Evolutionary conservation across 75 land plant genomes (phyloP).

Genomic region (Pinus taeda): DNA sequence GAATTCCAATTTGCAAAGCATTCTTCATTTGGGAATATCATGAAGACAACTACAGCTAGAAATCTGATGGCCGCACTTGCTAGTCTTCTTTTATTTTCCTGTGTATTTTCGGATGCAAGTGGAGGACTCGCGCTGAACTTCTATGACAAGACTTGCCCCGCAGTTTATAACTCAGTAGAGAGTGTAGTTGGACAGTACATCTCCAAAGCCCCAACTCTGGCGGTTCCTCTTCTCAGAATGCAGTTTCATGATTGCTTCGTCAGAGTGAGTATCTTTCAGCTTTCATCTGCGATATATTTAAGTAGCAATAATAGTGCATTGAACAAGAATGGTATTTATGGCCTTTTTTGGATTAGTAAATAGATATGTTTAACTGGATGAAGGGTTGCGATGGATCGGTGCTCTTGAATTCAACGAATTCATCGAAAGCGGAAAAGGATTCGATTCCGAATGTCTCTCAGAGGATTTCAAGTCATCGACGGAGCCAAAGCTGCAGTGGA

Average conservation of each 20-base stretch:
- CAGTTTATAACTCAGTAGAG: slow-evolving; percentile 46
- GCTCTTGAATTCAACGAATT: slow-evolving; percentile 27
- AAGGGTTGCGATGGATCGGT: slow-evolving; percentile 63
- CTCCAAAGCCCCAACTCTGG: slow-evolving; percentile 25
- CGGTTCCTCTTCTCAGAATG: slow-evolving; percentile 26
- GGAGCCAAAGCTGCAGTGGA: slow-evolving; percentile 38
- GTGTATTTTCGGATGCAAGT: not conserved
- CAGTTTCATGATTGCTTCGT: slow-evolving; percentile 48
- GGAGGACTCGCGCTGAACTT: slow-evolving; percentile 20
- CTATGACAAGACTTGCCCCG: slow-evolving; percentile 52
- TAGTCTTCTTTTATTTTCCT: too few relatives aligned
- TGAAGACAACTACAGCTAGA: too few relatives aligned
- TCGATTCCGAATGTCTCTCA: slow-evolving; percentile 29
- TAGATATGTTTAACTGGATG: not conserved
- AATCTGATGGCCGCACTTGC: too few relatives aligned
- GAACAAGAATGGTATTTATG: too few relatives aligned
- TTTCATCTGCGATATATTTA: too few relatives aligned
- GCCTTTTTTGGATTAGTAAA: not conserved
- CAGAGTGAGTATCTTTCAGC: not conserved
- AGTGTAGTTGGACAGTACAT: slow-evolving; percentile 41
- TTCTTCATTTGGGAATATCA: too few relatives aligned
- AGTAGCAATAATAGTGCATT: too few relatives aligned
- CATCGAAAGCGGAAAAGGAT: slow-evolving; percentile 39
- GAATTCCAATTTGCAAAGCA: too few relatives aligned
- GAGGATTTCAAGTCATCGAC: slow-evolving; percentile 42